A percentile compares a stretch with the other conserved stretches of the same genome.
These are phyloP conservation scores for Kwoniella shivajii DNA, from an alignment of 1,284 basidiomycete genomes.

Conservation along the genomic window DNA sequence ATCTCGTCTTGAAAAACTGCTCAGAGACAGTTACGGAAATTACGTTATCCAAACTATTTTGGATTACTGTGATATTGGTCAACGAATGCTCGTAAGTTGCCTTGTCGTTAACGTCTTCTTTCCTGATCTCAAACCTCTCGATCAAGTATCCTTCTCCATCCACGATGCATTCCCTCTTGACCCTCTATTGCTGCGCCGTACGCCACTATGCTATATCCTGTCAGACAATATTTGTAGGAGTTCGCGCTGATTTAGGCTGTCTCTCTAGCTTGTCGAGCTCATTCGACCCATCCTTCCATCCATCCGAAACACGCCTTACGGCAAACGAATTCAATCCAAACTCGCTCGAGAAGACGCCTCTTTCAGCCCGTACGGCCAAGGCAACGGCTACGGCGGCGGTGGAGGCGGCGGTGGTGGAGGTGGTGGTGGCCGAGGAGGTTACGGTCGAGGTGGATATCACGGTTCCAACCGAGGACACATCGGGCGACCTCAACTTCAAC, in stretches of 20 bases:
- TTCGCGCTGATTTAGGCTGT: no score
- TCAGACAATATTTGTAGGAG: no score
- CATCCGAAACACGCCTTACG: slow-evolving; percentile 95
- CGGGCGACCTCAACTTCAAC: slow-evolving; percentile 53
- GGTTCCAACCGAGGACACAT: slow-evolving; percentile 37
- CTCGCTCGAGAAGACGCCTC: slow-evolving; percentile 85
- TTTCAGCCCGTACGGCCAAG: slow-evolving; percentile 58
- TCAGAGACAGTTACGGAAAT: slow-evolving; percentile 92
- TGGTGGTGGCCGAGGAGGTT: slow-evolving; percentile 28
- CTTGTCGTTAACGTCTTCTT: neutral
- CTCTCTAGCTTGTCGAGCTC: slow-evolving; percentile 75
- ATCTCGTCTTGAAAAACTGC: slow-evolving; percentile 88
- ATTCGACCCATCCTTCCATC: slow-evolving; percentile 95
- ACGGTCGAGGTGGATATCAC: slow-evolving; percentile 38
- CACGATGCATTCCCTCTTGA: slow-evolving; percentile 53
- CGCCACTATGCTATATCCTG: no score
- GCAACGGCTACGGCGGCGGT: slow-evolving; percentile 49
- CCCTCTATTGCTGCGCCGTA: no score
- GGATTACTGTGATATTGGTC: slow-evolving; percentile 88
- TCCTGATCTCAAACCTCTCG: no score
- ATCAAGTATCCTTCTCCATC: no score
- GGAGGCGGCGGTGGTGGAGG: slow-evolving; percentile 48
- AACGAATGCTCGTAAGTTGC: slow-evolving; percentile 64
- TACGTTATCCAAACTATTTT: slow-evolving; percentile 94
- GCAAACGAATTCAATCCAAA: slow-evolving; percentile 97